phyloP scores from a whole-genome alignment of 805 yeast species.

The Starmerella riodocensis region DNA sequence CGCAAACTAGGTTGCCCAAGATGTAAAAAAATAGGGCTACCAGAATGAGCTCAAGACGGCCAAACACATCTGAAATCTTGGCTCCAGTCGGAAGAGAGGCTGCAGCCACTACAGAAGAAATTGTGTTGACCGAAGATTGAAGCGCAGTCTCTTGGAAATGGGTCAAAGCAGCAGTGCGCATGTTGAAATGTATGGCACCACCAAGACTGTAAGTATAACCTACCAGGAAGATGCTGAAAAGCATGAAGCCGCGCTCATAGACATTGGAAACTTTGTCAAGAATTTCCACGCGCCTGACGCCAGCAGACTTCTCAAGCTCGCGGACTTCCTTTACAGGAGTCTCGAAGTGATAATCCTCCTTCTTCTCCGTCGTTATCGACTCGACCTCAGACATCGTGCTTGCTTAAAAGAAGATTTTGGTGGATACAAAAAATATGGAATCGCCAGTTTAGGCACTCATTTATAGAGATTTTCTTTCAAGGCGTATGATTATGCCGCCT shows the following conservation, averaged over 20 bases:
- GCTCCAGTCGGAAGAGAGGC: constrained; percentile 56
- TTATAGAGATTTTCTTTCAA: too few relatives aligned
- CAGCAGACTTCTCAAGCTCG: constrained; percentile 24
- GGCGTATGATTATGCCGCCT: too few relatives aligned
- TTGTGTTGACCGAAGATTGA: constrained; percentile 45
- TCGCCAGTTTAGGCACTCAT: too few relatives aligned
- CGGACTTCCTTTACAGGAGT: not conserved
- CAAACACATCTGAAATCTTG: constrained; percentile 52
- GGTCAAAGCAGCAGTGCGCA: constrained; percentile 42
- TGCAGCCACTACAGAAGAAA: constrained; percentile 45
- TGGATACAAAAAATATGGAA: too few relatives aligned
- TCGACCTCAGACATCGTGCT: not conserved
- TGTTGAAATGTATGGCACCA: constrained; percentile 41
- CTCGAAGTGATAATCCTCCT: not conserved
- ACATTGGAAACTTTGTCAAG: constrained; percentile 37
- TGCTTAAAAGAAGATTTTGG: too few relatives aligned
- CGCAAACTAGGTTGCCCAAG: constrained; percentile 51
- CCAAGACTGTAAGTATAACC: constrained; percentile 52
- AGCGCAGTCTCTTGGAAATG: constrained; percentile 43
- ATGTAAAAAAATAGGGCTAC: constrained; percentile 42
- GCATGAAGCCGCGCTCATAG: constrained; percentile 32
- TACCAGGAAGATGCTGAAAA: constrained; percentile 39
- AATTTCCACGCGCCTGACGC: constrained; percentile 45
- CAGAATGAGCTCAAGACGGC: constrained; percentile 42
- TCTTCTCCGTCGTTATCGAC: not conserved